Percentiles rank a stretch among this genome's conserved stretches.
phyloP scores from a whole-genome alignment of 352 stramenopile species.

The Phytophthora niederhauseri region DNA sequence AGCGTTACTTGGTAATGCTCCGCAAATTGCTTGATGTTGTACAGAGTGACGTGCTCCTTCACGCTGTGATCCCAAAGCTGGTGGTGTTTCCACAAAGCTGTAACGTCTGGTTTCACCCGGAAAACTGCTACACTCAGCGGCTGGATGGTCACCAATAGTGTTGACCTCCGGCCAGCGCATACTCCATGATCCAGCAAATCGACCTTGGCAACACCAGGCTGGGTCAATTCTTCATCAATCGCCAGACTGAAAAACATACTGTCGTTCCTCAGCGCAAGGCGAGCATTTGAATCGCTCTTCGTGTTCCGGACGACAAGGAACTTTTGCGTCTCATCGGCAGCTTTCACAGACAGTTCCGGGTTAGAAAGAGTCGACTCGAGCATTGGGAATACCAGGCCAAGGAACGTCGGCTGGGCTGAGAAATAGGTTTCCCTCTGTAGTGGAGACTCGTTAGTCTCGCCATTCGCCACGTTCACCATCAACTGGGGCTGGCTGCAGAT shows the following conservation, averaged over 20 bases:
- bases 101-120: constrained; percentile 70
- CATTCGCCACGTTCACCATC: constrained; percentile 67
- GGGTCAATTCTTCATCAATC: constrained; percentile 56
- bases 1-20: constrained; percentile 89
- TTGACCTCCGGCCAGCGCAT: constrained; percentile 67
- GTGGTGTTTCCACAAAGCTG: constrained; percentile 74
- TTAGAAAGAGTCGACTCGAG: constrained; percentile 65
- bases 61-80: constrained; percentile 89
- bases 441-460: constrained; percentile 42
- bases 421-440: constrained; percentile 38
- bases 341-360: constrained; percentile 33
- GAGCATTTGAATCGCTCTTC: constrained; percentile 60
- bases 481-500: constrained; percentile 84
- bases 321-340: constrained; percentile 53
- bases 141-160: constrained; percentile 73
- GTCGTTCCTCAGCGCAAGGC: constrained; percentile 83
- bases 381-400: constrained; percentile 84
- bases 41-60: constrained; percentile 89
- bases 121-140: constrained; percentile 65
- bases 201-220: constrained; percentile 48
- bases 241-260: constrained; percentile 84
- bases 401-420: constrained; percentile 71
- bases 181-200: constrained; percentile 75
- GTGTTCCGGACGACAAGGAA: constrained; percentile 85
- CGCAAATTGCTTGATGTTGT: constrained; percentile 92